Conservation (phyloP, 306 rosid species). For the Hippophae gyantsensis region DNA sequence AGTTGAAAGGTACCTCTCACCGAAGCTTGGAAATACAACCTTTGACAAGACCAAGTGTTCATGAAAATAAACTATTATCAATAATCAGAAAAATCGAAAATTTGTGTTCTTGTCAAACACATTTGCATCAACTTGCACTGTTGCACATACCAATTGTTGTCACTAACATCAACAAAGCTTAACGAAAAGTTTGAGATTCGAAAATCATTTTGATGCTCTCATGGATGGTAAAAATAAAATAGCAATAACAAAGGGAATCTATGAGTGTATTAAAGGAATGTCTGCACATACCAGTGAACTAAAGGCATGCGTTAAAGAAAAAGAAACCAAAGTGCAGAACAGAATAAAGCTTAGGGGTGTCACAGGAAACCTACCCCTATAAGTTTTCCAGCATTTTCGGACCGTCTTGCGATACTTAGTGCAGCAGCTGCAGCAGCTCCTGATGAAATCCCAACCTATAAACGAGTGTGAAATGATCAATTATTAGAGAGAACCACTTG, state of each 20-base stretch:
- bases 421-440: conserved; percentile 99
- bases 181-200: too few relatives aligned
- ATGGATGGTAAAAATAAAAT: not conserved
- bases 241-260: not conserved
- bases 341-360: too few relatives aligned
- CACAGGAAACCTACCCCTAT: conserved; percentile 46
- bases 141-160: too few relatives aligned
- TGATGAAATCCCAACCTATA: conserved; percentile 89
- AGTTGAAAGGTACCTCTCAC: conserved; percentile 80
- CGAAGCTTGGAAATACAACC: conserved; percentile 91
- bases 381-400: conserved; percentile 78
- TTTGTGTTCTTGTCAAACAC: too few relatives aligned
- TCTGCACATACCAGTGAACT: not conserved
- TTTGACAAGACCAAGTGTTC: conserved; percentile 6
- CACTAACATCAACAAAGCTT: too few relatives aligned
- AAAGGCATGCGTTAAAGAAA: too few relatives aligned
- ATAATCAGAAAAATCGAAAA: too few relatives aligned
- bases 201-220: not conserved
- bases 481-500: conserved; percentile 7
- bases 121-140: too few relatives aligned
- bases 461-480: conserved; percentile 18
- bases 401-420: conserved; percentile 61
- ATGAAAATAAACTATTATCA: not conserved
- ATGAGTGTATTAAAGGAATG: not conserved
- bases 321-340: too few relatives aligned